Percentiles rank a stretch among this genome's conserved stretches.
phyloP scores from a whole-genome alignment of 2,329 filamentous ascomycete genomes.

The Pyrenophora graminea region DNA sequence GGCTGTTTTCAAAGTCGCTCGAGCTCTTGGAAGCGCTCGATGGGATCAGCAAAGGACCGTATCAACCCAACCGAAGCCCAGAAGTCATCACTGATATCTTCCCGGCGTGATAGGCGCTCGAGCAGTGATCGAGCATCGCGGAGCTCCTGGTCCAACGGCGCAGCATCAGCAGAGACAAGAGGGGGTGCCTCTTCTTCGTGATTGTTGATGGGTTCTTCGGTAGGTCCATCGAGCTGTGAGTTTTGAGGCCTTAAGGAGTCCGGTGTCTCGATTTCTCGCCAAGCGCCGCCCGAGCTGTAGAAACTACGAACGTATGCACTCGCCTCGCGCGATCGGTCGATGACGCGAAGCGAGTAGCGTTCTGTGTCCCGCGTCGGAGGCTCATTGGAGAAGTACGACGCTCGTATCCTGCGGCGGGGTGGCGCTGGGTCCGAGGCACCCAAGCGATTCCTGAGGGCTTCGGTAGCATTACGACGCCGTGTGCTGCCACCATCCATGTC shows the following conservation, averaged over 20 bases:
- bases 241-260: conserved; percentile 10
- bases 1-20: conserved; percentile 28
- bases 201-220: conserved; percentile 23
- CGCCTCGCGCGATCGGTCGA: conserved; percentile 34
- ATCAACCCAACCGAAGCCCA: conserved; percentile 61
- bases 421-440: conserved; percentile 10
- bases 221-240: conserved; percentile 23
- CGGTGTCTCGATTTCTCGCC: conserved; percentile 8
- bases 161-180: conserved; percentile 9
- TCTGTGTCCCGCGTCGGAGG: conserved; percentile 35
- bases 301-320: conserved; percentile 36
- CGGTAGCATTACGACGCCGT: conserved; percentile 23
- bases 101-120: conserved; percentile 67
- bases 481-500: conserved; percentile 41
- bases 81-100: conserved; percentile 82
- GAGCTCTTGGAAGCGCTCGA: conserved; percentile 41
- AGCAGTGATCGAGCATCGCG: conserved; percentile 74
- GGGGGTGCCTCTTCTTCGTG: conserved; percentile 26
- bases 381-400: conserved; percentile 28
- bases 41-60: conserved; percentile 40
- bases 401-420: conserved; percentile 21
- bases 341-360: conserved; percentile 35
- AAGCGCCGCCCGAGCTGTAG: conserved; percentile 20
- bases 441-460: conserved; percentile 21
- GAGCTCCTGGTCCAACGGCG: conserved; percentile 49